These are phyloP conservation scores for Collybia nuda DNA, from an alignment of 768 basidiomycete genomes.

Conservation along the genomic window DNA sequence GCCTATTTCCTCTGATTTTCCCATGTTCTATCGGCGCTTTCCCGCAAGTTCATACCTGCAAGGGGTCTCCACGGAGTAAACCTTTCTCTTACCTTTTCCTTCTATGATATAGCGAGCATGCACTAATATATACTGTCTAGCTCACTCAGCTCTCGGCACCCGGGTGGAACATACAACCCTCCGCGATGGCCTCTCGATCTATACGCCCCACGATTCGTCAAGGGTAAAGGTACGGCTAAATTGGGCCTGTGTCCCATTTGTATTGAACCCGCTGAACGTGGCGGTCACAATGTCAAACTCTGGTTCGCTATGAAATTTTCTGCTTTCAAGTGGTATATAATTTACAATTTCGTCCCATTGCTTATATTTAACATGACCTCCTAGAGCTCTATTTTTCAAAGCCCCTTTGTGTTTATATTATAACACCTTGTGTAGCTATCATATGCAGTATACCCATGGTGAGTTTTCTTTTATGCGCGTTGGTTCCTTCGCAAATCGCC, in stretches of 20 bases:
- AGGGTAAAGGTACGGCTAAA: conserved; percentile 66
- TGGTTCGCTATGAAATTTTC: conserved; percentile 83
- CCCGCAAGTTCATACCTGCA: conserved; percentile 60
- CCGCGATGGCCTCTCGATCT: conserved; percentile 64
- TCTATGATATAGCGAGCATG: background rate
- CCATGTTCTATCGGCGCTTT: conserved; percentile 71
- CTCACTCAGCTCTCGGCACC: conserved; percentile 27
- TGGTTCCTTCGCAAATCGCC: conserved; percentile 2
- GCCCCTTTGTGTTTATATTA: background rate
- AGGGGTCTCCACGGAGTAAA: conserved; percentile 37
- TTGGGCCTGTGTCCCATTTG: conserved; percentile 81
- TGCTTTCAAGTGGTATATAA: conserved; percentile 74
- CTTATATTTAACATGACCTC: background rate
- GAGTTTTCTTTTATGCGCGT: conserved; percentile 12
- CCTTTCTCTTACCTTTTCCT: conserved; percentile 6
- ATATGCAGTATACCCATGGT: conserved; percentile 84
- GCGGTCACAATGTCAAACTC: conserved; percentile 60
- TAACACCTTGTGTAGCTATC: conserved; percentile 50
- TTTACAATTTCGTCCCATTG: background rate
- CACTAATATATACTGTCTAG: too few relatives aligned
- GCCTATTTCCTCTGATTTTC: conserved; percentile 43
- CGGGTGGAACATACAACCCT: conserved; percentile 57
- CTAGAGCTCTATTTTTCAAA: conserved; percentile 15
- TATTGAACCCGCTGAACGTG: conserved; percentile 54
- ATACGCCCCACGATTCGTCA: conserved; percentile 78